Evolutionary conservation across 345 rosid genomes (phyloP), one percentile per base, ranked within the genome.

Genomic region (Boechera stricta): DNA sequence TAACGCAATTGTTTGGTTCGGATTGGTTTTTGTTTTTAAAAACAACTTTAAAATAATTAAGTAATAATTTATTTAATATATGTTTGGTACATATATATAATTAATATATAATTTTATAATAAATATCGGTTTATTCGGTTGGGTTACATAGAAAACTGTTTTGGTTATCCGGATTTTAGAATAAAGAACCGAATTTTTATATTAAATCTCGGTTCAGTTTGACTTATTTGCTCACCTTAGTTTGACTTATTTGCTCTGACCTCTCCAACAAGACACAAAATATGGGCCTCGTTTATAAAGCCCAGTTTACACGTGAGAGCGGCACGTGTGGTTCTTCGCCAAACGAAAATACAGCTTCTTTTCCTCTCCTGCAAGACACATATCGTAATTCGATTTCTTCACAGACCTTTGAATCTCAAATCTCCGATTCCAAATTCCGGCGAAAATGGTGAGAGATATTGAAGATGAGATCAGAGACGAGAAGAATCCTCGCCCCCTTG

Each of bases 401-500:
- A 15, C 54, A 15, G 3, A 2, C 42, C 41, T 12, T 24, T 3
- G 10, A 35, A 64, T 69, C 80, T 18, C 31, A 38, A 32, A 47
- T 74, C 72, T 41, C 51, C 48, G 72, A 74, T 12, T 29, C 10
- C 48, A n/a, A 77, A 44, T n/a, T 51, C 60, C 24, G 47, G 45
- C 53, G 1, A 33, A 15, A 31, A 88, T 86, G 85, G 76, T 83
- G 36, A 75, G 86, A 9, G 86, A 82, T 0, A 72, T 79, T 3
- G 95, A 85, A 35, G 91, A 87, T 0, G 93, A 88, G 66, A 75
- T 87, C 74, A 85, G 88, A 84, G 96, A 91, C 74, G 97, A 91
- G 92, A 94, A 90, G 88, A 90, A 90, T 71, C 94, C 94, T 26
- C 88, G 85, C 2, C 98, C 96, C 12, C 92, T 90, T 16, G 97